phyloP scores from a whole-genome alignment of 352 stramenopile genomes.

The Chrysophaeum taylorii region DNA sequence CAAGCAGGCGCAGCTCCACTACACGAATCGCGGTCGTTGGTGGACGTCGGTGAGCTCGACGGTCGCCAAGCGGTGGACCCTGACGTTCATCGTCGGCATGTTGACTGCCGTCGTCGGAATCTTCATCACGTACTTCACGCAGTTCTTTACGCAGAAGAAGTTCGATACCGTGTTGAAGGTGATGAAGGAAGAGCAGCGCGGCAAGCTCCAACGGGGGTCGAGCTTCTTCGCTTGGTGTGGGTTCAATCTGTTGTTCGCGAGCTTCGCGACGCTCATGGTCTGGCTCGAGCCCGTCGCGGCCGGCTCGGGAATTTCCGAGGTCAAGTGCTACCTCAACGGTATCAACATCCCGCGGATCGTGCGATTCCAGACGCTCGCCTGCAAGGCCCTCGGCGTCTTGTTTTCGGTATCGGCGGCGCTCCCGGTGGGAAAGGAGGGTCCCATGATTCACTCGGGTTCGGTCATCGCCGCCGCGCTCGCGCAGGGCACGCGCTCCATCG shows the following conservation, averaged over 20 bases:
- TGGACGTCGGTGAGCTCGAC: slow-evolving; percentile 60
- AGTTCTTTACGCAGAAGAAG: slow-evolving; percentile 67
- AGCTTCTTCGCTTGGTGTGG: slow-evolving; percentile 75
- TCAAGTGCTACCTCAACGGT: slow-evolving; percentile 90
- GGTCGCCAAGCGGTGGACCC: slow-evolving; percentile 72
- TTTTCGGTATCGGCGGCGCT: slow-evolving; percentile 73
- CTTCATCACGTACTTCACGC: slow-evolving; percentile 78
- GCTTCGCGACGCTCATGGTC: slow-evolving; percentile 64
- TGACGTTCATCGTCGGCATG: slow-evolving; percentile 87
- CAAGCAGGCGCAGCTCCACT: slow-evolving; percentile 48
- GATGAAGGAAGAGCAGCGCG: slow-evolving; percentile 45
- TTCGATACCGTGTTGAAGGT: slow-evolving; percentile 72
- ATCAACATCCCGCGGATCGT: slow-evolving; percentile 83
- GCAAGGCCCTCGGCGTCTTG: slow-evolving; percentile 79
- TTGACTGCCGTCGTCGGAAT: slow-evolving; percentile 79
- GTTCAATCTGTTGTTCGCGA: slow-evolving; percentile 81
- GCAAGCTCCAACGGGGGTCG: slow-evolving; percentile 30
- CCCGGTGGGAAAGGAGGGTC: slow-evolving; percentile 86
- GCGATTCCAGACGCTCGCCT: slow-evolving; percentile 76
- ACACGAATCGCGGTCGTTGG: slow-evolving; percentile 56
- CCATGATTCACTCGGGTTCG: slow-evolving; percentile 78
- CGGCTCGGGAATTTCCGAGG: slow-evolving; percentile 79
- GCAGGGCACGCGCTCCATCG: slow-evolving; percentile 59
- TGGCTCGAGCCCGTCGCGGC: slow-evolving; percentile 78
- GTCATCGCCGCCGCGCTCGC: slow-evolving; percentile 32